Conservation (phyloP, 495 filamentous ascomycete species). For the Penicillium egyptiacum region DNA sequence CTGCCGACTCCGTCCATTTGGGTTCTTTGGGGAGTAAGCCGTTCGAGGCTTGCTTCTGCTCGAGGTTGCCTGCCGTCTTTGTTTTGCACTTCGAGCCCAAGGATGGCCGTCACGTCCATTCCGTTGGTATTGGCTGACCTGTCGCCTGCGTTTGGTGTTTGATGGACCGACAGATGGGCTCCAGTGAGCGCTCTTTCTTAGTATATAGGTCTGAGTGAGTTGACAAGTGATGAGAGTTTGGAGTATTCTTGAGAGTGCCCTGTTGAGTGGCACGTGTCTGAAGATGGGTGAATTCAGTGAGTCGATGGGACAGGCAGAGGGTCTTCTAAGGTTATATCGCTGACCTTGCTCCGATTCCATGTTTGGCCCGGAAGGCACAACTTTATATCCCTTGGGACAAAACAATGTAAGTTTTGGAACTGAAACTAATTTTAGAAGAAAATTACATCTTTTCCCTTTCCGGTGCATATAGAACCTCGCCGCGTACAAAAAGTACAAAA, state of each 20-base stretch:
- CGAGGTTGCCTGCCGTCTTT: background rate
- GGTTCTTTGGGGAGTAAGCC: background rate
- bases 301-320: too few species aligned
- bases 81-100: background rate
- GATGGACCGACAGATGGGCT: background rate
- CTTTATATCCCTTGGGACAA: background rate
- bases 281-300: background rate
- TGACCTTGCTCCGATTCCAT: background rate
- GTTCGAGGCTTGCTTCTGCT: background rate
- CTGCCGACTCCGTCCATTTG: background rate
- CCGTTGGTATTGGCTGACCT: background rate
- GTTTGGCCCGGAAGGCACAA: background rate
- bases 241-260: too few species aligned
- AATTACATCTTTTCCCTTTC: background rate
- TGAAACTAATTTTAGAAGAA: background rate
- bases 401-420: background rate
- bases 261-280: background rate
- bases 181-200: background rate
- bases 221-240: too few species aligned
- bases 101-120: background rate
- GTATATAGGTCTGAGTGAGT: background rate
- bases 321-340: too few species aligned
- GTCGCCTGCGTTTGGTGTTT: background rate
- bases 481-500: background rate
- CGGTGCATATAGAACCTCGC: background rate